Evolutionary conservation across 208 protist genomes (phyloP), one percentile per base, ranked within the genome.

Genomic region (Histomonas meleagridis): DNA sequence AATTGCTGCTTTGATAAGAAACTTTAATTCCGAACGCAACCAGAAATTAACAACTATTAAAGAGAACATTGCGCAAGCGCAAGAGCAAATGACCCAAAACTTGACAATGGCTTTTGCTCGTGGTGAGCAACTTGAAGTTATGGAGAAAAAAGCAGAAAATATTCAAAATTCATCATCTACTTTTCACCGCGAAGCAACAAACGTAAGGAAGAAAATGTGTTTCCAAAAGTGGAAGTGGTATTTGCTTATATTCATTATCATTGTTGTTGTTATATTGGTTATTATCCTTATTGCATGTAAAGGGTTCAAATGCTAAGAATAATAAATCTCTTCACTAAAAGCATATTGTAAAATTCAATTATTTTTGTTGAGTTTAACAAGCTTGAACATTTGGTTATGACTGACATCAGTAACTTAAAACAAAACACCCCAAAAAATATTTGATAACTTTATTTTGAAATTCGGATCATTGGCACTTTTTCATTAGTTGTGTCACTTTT

Each of bases 11-110:
- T 46, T 86, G 26, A 26, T 86, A 18, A 51, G 26, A 55, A 86
- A 23, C 40, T 86, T 51, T n/a, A 86, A 86, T 46, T 55, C 76
- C 23, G 76, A 86, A 46, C 23, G 76, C 3, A 46, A 43, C 18
- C 7, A 0, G 0, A 86, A 86, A 46, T n/a, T 86, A 2, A 46
- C 76, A 14, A 32, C 23, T 38, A 40, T 43, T 16, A 86, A 86
- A 46, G n/a, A 46, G 16, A 86, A 86, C 46, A 32, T 86, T 28
- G n/a, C 23, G 10, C 46, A 43, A 43, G 55, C 76, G 26, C 76
- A 86, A n/a, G 76, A 86, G 10, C 51, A 86, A 28, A 86, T 86
- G 76, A 86, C 76, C 51, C 40, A 86, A 55, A 86, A 86, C 76
- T 46, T 86, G 32, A 86, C 76, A 86, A 43, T 51, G 46, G 76